Conservation (phyloP, 2,329 filamentous ascomycete genomes). For the Teratosphaeria zuluensis region DNA sequence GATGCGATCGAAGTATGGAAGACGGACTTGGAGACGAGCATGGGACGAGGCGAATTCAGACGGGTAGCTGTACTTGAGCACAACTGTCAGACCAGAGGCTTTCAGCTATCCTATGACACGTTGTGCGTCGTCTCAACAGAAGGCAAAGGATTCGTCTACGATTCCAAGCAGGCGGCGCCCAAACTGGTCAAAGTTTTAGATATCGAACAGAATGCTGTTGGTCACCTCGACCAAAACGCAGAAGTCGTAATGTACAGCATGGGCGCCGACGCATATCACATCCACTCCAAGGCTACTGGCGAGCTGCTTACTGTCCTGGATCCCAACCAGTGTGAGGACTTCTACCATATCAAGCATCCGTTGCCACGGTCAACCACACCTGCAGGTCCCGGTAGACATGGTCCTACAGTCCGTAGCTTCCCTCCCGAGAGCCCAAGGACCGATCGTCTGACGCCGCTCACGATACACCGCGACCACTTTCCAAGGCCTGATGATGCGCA, state of each 20-base stretch:
- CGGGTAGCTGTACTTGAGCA: conserved; percentile 33
- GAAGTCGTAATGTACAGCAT: conserved; percentile 37
- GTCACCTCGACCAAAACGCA: conserved; percentile 35
- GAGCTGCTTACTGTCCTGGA: conserved; percentile 30
- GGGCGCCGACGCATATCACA: conserved; percentile 33
- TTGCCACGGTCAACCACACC: neutral
- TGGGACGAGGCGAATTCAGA: conserved; percentile 30
- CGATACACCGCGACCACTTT: conserved; percentile 11
- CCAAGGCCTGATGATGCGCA: conserved; percentile 5
- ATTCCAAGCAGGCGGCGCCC: conserved; percentile 27
- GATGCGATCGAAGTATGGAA: conserved; percentile 39
- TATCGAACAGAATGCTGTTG: conserved; percentile 34
- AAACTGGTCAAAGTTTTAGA: conserved; percentile 26
- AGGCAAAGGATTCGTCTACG: conserved; percentile 38
- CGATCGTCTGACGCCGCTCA: conserved; percentile 11
- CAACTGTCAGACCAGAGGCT: conserved; percentile 36
- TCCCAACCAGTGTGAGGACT: conserved; percentile 24
- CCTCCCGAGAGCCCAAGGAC: conserved; percentile 11
- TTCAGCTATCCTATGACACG: conserved; percentile 35
- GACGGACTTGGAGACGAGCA: conserved; percentile 25
- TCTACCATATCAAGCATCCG: conserved; percentile 28
- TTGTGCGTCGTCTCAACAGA: conserved; percentile 38
- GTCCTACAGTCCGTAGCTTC: conserved; percentile 15
- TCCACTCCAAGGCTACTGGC: conserved; percentile 33
- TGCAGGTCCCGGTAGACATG: neutral